Evolutionary conservation across 129 eudicot species (phyloP).

Genomic region (Glebionis coronaria): DNA sequence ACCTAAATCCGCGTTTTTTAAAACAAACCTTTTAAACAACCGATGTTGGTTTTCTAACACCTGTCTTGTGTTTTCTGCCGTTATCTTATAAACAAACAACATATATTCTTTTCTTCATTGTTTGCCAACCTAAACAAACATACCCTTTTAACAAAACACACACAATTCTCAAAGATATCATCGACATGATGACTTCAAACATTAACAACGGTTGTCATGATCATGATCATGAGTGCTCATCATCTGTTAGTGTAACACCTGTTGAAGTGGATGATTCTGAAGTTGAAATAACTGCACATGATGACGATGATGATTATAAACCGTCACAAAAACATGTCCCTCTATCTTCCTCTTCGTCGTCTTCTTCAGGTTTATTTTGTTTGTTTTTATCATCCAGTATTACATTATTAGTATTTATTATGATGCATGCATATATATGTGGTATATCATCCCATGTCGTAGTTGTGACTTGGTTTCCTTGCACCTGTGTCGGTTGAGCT

Average conservation of each 20-base stretch:
- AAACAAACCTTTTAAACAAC: background rate
- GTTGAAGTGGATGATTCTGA: slow-evolving; percentile 22
- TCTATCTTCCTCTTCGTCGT: too few relatives aligned
- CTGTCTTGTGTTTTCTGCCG: slow-evolving; percentile 7
- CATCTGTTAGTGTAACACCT: slow-evolving; percentile 20
- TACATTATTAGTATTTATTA: background rate
- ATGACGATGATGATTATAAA: slow-evolving; percentile 16
- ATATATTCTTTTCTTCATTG: slow-evolving; percentile 17
- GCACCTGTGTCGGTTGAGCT: too few relatives aligned
- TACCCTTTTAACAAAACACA: background rate
- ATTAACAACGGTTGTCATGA: background rate
- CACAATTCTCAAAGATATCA: too few relatives aligned
- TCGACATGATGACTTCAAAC: slow-evolving; percentile 31
- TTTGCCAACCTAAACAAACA: background rate
- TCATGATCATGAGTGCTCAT: slow-evolving; percentile 12
- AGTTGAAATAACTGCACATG: slow-evolving; percentile 29
- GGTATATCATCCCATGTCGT: background rate
- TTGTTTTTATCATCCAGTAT: background rate
- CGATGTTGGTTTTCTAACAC: slow-evolving; percentile 20
- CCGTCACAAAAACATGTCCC: slow-evolving; percentile 18
- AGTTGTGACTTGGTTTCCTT: too few relatives aligned
- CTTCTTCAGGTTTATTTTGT: background rate
- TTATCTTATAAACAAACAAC: slow-evolving; percentile 13
- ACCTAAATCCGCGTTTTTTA: background rate
- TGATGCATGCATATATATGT: background rate